Conservation (phyloP, 2,329 filamentous ascomycete genomes). For the Microsporum canis region DNA sequence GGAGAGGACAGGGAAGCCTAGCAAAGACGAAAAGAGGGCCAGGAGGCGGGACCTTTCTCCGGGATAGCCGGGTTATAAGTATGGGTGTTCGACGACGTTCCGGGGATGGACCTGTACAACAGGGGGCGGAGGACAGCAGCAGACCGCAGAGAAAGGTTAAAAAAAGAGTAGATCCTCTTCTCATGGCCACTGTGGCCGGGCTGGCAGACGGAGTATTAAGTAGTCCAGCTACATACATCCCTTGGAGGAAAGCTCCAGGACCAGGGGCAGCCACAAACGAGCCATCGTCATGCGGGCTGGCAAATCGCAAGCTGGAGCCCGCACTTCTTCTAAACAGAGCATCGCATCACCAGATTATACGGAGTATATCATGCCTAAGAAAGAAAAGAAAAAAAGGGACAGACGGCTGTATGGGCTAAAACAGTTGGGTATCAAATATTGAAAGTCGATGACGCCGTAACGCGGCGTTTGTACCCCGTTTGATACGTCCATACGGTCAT, state of each 20-base stretch:
- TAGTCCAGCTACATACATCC: not conserved
- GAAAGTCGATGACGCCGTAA: not conserved
- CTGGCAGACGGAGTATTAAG: not conserved
- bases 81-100: not conserved
- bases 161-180: not conserved
- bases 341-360: not conserved
- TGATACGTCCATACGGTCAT: not conserved
- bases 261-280: not conserved
- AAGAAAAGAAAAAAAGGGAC: not conserved
- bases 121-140: not conserved
- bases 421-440: constrained; percentile 5
- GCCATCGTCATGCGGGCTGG: not conserved
- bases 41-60: not conserved
- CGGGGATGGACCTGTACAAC: constrained; percentile 2
- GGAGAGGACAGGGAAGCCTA: not conserved
- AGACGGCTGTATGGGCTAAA: not conserved
- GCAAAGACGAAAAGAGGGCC: not conserved
- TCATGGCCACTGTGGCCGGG: not conserved
- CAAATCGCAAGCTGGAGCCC: not conserved
- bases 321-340: not conserved
- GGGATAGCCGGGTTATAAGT: not conserved
- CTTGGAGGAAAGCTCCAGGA: not conserved
- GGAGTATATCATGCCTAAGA: not conserved
- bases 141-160: not conserved
- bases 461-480: not conserved